Base-by-base conservation (phyloP, 495 filamentous ascomycete genomes). In the Eremomyces bilateralis region DNA sequence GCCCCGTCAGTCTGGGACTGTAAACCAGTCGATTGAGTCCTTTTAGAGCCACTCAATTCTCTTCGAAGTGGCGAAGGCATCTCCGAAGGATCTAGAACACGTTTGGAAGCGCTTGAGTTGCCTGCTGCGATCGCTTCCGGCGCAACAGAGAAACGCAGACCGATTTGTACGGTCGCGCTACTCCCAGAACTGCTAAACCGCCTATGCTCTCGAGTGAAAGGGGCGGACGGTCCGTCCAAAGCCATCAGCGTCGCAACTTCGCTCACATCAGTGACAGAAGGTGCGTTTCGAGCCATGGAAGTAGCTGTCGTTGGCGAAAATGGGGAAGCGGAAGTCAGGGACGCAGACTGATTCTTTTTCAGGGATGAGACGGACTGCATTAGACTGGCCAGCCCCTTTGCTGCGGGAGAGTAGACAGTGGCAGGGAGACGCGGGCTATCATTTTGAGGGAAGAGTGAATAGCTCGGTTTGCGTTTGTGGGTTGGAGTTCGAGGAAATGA, bases 141-240 rank as follows among this genome's bases (percentile, higher is more conserved):
- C 11, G 44, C 46, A 13, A 49, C 44, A 13, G 46, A 49, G 32
- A 49, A 46, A 4, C 46, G 43, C 10, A 49, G 38, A 4, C 46
- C 46, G 21, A 49, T 49, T 20, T 49, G 46, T 10, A 49, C 46
- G 0, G 46, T 49, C 12, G 46, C 46, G 27, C 44, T 44, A 41
- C 46, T 49, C 17, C 38, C 43, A 0, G 37, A 38, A 30, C 46
- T 49, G 4, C 36, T 29, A 6, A 38, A 33, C 13, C 44, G 46
- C 1, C 38, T 27, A 21, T 41, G 39, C 15, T 37, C 36, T 2
- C 31, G 34, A 4, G 20, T 16, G 13, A 33, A 22, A 29, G 44
- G 46, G 27, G 42, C 38, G 1, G 44, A 29, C 3, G 44, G 35
- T 20, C 40, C 42, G 18, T 36, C 35, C n/a, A 33, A 13, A 4